Evolutionary conservation across 164 flowering plant species (phyloP).

Genomic region (Stephania yunnanensis): DNA sequence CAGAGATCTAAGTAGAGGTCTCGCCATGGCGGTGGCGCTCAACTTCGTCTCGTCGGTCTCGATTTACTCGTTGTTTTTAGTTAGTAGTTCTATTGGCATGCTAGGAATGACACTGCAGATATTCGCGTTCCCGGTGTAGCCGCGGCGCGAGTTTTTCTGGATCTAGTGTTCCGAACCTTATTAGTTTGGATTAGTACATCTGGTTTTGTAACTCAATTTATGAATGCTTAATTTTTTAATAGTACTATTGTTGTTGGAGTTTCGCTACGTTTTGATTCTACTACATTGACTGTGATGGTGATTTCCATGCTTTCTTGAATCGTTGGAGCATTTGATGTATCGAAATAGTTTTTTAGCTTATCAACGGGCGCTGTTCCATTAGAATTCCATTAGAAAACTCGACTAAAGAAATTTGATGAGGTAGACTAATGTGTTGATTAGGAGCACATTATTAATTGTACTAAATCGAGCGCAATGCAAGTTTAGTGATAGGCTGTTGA

Average conservation of each 20-base stretch:
- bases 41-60: not conserved
- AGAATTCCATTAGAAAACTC: no score
- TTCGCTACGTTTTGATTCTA: not conserved
- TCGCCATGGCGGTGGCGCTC: not conserved
- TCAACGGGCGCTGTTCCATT: no score
- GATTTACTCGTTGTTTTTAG: not conserved
- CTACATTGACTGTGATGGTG: no score
- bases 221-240: not conserved
- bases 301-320: no score
- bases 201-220: not conserved
- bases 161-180: no score
- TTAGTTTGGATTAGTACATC: not conserved
- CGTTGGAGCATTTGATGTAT: no score
- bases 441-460: no score
- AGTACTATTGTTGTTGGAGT: not conserved
- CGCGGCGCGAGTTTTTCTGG: not conserved
- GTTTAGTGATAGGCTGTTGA: no score
- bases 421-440: no score
- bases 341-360: no score
- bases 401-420: no score
- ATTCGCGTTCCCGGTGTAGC: not conserved
- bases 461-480: no score
- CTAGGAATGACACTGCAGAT: not conserved
- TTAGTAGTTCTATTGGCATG: not conserved
- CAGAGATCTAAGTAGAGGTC: constrained; percentile 41